A percentile compares a stretch with the other conserved stretches of the same genome.
Evolutionary conservation across 169 alveolate genomes (phyloP).

Genomic region (Babesia microti): DNA sequence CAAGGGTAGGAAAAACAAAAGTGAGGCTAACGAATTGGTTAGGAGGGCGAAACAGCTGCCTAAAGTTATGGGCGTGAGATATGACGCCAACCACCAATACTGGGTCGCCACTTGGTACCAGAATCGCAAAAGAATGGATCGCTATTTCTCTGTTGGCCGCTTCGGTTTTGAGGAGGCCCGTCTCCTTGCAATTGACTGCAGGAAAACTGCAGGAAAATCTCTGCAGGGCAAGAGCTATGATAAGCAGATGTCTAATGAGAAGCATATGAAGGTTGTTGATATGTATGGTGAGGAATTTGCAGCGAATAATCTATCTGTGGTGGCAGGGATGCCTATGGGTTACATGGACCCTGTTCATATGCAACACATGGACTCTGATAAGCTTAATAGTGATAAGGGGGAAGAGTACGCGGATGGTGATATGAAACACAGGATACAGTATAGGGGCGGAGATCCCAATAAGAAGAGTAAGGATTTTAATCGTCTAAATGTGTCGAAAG

Average conservation of each 20-base stretch:
- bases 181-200: slow-evolving; percentile 54
- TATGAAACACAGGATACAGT: no score
- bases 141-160: slow-evolving; percentile 59
- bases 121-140: slow-evolving; percentile 57
- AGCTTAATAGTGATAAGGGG: slow-evolving; percentile 10
- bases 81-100: slow-evolving; percentile 59
- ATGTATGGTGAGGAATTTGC: slow-evolving; percentile 6
- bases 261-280: slow-evolving; percentile 8
- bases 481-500: slow-evolving; percentile 51
- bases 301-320: background rate
- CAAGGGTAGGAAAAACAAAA: slow-evolving; percentile 44
- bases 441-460: no score
- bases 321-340: no score
- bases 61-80: slow-evolving; percentile 63
- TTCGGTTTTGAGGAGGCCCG: slow-evolving; percentile 66
- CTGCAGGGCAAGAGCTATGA: slow-evolving; percentile 45
- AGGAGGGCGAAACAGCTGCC: slow-evolving; percentile 53
- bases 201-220: slow-evolving; percentile 49
- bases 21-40: slow-evolving; percentile 48
- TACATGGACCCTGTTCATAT: no score
- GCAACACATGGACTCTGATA: no score
- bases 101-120: slow-evolving; percentile 68
- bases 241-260: slow-evolving; percentile 22
- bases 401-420: slow-evolving; percentile 38
- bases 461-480: slow-evolving; percentile 47